Percentiles rank a stretch among this genome's conserved stretches.
These are phyloP conservation scores for Atkinsonella texensis DNA, from an alignment of 2,329 filamentous ascomycete genomes.

Conservation along the genomic window DNA sequence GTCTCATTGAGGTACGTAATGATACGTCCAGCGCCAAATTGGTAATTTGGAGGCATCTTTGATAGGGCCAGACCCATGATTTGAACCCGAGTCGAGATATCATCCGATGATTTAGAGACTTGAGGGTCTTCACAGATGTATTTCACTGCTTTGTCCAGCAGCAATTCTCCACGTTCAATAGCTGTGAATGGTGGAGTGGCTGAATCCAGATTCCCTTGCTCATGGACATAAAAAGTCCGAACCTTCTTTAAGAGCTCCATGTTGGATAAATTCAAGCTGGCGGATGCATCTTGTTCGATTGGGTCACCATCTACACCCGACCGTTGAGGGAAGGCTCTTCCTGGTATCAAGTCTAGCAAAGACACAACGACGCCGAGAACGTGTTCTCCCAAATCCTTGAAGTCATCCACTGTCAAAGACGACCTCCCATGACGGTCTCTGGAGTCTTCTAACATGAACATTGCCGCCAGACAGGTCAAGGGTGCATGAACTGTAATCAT, in stretches of 20 bases:
- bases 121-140: constrained; percentile 37
- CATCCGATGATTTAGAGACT: constrained; percentile 27
- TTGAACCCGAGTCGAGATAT: constrained; percentile 45
- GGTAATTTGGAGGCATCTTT: constrained; percentile 34
- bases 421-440: constrained; percentile 23
- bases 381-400: constrained; percentile 18
- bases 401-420: constrained; percentile 22
- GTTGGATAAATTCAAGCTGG: constrained; percentile 13
- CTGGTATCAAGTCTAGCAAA: constrained; percentile 52
- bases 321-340: constrained; percentile 41
- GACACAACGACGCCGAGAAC: constrained; percentile 39
- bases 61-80: constrained; percentile 46
- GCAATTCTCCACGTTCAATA: constrained; percentile 44
- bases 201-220: constrained; percentile 57
- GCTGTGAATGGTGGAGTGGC: constrained; percentile 46
- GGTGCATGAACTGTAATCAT: constrained; percentile 85
- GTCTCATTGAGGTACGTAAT: constrained; percentile 39
- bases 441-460: constrained; percentile 53
- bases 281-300: not conserved
- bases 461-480: constrained; percentile 41
- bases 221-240: constrained; percentile 54
- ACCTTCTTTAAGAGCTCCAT: constrained; percentile 49
- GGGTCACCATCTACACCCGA: constrained; percentile 9
- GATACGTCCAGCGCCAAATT: constrained; percentile 33
- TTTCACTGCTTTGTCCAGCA: constrained; percentile 47